Percentiles rank a stretch among this genome's conserved stretches.
Conservation (phyloP, 2,329 filamentous ascomycete species). For the Lachnellula cervina region DNA sequence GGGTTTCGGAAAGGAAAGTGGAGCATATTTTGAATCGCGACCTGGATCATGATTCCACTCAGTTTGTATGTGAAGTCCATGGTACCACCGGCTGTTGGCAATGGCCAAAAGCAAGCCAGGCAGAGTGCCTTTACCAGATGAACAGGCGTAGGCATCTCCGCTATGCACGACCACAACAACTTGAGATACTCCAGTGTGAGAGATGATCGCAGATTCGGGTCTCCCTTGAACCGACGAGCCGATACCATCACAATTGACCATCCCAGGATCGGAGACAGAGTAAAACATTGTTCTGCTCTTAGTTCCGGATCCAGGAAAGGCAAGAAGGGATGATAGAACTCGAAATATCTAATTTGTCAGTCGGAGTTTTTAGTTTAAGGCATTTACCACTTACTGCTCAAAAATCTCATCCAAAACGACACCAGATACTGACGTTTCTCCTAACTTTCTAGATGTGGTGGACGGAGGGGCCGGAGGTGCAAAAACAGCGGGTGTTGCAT, state of each 20-base stretch:
- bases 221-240: slow-evolving; percentile 52
- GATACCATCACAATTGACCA: slow-evolving; percentile 63
- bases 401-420: slow-evolving; percentile 34
- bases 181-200: slow-evolving; percentile 14
- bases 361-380: slow-evolving; percentile 27
- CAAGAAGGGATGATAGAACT: slow-evolving; percentile 58
- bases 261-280: slow-evolving; percentile 58
- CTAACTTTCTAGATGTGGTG: slow-evolving; percentile 8
- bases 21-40: slow-evolving; percentile 26
- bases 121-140: slow-evolving; percentile 24
- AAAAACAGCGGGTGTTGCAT: background rate
- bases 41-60: slow-evolving; percentile 27
- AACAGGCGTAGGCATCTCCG: slow-evolving; percentile 17
- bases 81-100: slow-evolving; percentile 22
- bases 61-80: slow-evolving; percentile 27
- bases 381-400: slow-evolving; percentile 33
- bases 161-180: slow-evolving; percentile 19
- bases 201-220: slow-evolving; percentile 44
- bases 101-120: slow-evolving; percentile 28
- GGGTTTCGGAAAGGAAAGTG: slow-evolving; percentile 23
- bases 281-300: slow-evolving; percentile 52
- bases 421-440: slow-evolving; percentile 9
- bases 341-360: slow-evolving; percentile 49
- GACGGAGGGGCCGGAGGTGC: slow-evolving; percentile 36
- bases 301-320: slow-evolving; percentile 54